phyloP scores from a whole-genome alignment of 371 early-diverging fungal genomes.

The Mucor lusitanicus region DNA sequence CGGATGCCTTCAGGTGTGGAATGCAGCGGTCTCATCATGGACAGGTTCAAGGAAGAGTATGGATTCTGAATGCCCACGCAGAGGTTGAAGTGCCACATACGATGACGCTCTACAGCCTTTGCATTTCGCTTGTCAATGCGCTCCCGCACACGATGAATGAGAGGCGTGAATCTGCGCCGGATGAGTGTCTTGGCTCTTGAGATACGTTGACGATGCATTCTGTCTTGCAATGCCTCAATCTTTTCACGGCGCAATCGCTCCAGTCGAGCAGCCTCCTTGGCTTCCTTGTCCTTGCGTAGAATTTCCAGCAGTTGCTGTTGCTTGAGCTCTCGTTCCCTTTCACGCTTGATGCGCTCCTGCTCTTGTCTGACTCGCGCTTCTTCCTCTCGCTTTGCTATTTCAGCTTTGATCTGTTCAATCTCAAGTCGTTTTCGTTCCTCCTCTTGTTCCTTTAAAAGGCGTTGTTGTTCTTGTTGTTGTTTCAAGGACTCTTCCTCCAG shows the following conservation, averaged over 20 bases:
- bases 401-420: not conserved
- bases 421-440: not conserved
- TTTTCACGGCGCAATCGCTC: conserved; percentile 9
- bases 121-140: conserved; percentile 14
- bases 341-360: conserved; percentile 1
- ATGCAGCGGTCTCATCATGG: not conserved
- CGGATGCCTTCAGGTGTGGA: conserved; percentile 3
- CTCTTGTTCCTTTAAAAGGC: not conserved
- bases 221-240: not conserved
- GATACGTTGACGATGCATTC: conserved; percentile 8
- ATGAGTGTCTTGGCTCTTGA: not conserved
- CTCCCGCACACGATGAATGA: conserved; percentile 10
- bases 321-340: conserved; percentile 3
- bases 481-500: not conserved
- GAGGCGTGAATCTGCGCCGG: not conserved
- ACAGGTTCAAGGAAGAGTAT: not conserved
- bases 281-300: not conserved
- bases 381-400: not conserved
- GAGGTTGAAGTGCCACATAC: conserved; percentile 12
- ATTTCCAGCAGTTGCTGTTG: conserved; percentile 9
- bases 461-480: not conserved
- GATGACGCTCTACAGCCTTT: not conserved
- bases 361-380: not conserved
- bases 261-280: conserved; percentile 7
- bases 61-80: not conserved